Evolutionary conservation across 129 eudicot species (phyloP), one percentile per base, ranked within the genome.

Genomic region (Helichrysum umbraculigerum): DNA sequence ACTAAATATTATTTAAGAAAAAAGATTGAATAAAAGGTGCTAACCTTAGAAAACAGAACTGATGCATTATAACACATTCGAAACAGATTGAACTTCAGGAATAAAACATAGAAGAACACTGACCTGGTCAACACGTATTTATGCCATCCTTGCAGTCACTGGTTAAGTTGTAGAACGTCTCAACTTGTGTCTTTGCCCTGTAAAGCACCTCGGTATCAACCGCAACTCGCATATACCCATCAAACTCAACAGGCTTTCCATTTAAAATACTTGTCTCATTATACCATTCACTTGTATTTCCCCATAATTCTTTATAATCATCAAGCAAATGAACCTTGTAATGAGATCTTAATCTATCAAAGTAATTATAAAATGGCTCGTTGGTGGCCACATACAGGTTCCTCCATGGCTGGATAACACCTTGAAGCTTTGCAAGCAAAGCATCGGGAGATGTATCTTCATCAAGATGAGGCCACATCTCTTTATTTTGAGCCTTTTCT

Each of bases 101-200:
- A 42, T 20, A 39, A 39, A 68, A 20, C 65, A 57, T 54, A 15
- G 5, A 42, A 65, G 30, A 58, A 30, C 21, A 70, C 78, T 39
- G 68, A 75, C 84, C 88, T 80, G 82, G 33, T 87, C 82, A 95
- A 84, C 99, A 95, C 0, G 88, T 89, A 79, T 89, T 89, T 58
- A 95, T 83, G 22, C 97, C 99, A 82, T 95, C 96, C 86, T 95
- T 95, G 89, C 99, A 95, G 72, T 95, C 97, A 17, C 57, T 81
- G 16, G 99, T 91, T 89, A 95, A 77, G 82, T 95, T 88, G 58
- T 95, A 87, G 22, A 95, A 95, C 7, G 99, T 95, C 84, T 95
- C 97, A 21, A 95, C 94, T 68, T 85, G 85, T 65, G 93, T 89
- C 86, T 95, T 95, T 32, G 97, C 93, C 82, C 97, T 84, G 77